Evolutionary conservation across 2,329 filamentous ascomycete species (phyloP).

Genomic region (Arthrocladium fulminans): DNA sequence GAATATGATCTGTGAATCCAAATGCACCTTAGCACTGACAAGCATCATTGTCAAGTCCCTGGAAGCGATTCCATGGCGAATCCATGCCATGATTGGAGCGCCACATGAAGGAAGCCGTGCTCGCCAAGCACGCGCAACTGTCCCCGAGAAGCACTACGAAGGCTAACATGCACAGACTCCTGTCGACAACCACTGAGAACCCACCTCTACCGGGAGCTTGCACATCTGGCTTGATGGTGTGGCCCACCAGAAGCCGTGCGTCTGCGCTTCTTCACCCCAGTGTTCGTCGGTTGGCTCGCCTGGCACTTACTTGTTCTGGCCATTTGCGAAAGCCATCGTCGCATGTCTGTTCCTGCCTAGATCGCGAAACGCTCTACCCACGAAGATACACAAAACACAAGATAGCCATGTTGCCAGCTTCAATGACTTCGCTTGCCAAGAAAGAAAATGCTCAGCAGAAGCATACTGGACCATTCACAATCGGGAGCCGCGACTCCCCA

Average conservation of each 20-base stretch:
- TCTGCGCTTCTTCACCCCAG: neutral
- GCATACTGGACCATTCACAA: too few species aligned
- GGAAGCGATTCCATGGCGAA: neutral
- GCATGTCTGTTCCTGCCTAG: neutral
- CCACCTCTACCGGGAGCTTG: neutral
- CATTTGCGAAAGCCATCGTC: neutral
- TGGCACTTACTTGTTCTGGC: neutral
- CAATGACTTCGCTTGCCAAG: too few species aligned
- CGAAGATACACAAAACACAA: too few species aligned
- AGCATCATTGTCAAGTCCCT: neutral
- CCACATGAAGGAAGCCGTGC: neutral
- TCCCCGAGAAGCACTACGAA: neutral
- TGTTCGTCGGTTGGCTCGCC: conserved; percentile 5
- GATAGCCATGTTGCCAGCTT: too few species aligned
- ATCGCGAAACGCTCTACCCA: too few species aligned
- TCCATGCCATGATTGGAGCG: neutral
- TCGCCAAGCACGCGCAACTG: neutral
- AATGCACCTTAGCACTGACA: neutral
- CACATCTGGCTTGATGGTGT: neutral
- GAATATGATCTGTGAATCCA: too few species aligned
- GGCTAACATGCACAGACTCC: neutral
- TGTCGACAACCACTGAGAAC: neutral
- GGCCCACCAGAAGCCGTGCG: neutral
- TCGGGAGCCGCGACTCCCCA: too few species aligned
- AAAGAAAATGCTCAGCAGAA: too few species aligned